Percentiles rank a stretch among this genome's conserved stretches.
These are phyloP conservation scores for Amphibolis antarctica DNA, from an alignment of 106 monocot species.

Conservation along the genomic window DNA sequence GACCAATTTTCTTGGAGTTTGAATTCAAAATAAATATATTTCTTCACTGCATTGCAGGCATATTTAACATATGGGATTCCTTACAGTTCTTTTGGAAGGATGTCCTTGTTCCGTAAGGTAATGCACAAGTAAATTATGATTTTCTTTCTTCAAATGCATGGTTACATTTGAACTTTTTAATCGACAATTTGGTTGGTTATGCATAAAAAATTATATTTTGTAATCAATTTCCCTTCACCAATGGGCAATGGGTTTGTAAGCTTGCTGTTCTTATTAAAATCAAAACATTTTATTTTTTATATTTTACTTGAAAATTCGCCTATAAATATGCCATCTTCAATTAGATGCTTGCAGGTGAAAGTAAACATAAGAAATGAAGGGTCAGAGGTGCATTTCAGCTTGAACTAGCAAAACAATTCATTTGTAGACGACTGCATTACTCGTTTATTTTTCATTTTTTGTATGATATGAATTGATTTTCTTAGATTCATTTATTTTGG, in stretches of 20 bases:
- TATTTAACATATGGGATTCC: constrained; percentile 56
- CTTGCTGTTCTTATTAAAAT: too few relatives aligned
- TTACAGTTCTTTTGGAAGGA: constrained; percentile 47
- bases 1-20: background rate
- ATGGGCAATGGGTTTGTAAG: too few relatives aligned
- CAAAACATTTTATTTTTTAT: too few relatives aligned
- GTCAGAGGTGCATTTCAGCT: too few relatives aligned
- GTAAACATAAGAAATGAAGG: too few relatives aligned
- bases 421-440: too few relatives aligned
- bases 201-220: background rate
- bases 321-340: too few relatives aligned
- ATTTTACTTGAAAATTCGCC: too few relatives aligned
- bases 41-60: constrained; percentile 33
- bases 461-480: too few relatives aligned
- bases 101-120: constrained; percentile 76
- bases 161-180: background rate
- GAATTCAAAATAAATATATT: background rate
- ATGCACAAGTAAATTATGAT: background rate
- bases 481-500: too few relatives aligned
- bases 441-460: too few relatives aligned
- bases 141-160: background rate
- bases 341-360: background rate
- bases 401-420: background rate
- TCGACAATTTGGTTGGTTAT: background rate
- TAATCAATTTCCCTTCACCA: background rate